Evolutionary conservation across 2,329 filamentous ascomycete genomes (phyloP), one percentile per base, ranked within the genome.

Genomic region (Westerdykella aurantiaca): DNA sequence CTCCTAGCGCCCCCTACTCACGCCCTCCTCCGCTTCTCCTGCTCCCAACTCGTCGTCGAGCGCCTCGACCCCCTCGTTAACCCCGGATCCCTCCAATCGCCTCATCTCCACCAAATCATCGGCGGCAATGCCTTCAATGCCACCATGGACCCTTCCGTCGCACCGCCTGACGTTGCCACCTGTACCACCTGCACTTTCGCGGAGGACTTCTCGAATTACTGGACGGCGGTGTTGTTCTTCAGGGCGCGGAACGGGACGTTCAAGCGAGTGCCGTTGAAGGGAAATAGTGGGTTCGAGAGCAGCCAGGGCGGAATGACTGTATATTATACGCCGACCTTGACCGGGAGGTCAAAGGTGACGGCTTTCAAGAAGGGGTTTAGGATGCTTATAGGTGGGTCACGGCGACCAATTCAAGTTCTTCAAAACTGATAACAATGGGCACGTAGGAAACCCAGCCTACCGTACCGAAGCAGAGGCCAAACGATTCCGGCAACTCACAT

Each of bases 361-460:
- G 70, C 69, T 6, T 72, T 72, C 49, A 67, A 70, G 44, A 51
- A 68, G 48, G 71, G 71, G 2, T 74, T 73, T 57, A 65, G 71
- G 18, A 73, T 73, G 70, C 63, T 73, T 37, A 60, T 72, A 38
- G 53, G 52, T 54, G 18, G 18, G 18, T 21, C 18, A 21, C 18
- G 3, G 18, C 3, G 4, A 21, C 6, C 6, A 3, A 21, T 21
- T 21, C 18, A 6, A 21, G 18, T 21, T 6, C 6, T 21, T 21
- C 18, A 21, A 25, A 11, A 34, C 6, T 16, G n/a, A 39, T 47
- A 17, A 43, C 37, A 67, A 3, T 29, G 25, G 13, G 6, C 1
- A 6, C 11, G 37, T 12, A 54, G 52, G 70, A 25, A 63, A 72
- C 38, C 57, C 63, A 12, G 48, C 58, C 17, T 66, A 63, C 23